Conservation (phyloP, 352 stramenopile species). For the Phytophthora tentaculata region DNA sequence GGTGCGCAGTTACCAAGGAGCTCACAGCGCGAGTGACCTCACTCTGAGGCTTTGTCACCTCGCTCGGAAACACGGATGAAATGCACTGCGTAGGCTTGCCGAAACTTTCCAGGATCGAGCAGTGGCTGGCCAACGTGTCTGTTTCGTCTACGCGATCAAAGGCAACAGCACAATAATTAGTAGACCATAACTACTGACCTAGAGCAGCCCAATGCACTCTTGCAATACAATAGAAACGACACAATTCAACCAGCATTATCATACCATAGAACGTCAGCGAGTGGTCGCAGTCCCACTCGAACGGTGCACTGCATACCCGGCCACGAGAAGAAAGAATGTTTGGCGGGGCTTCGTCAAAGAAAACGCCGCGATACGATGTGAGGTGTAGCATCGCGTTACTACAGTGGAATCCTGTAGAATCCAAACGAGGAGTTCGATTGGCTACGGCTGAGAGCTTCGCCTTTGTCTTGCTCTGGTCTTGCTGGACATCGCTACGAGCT, state of each 20-base stretch:
- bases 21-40: conserved; percentile 38
- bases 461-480: neutral
- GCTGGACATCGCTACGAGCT: conserved; percentile 3
- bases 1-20: conserved; percentile 31
- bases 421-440: neutral
- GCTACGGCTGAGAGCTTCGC: neutral
- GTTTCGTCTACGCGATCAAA: conserved; percentile 36
- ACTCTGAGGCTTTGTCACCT: conserved; percentile 27
- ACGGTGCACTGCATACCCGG: conserved; percentile 19
- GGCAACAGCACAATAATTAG: conserved; percentile 14
- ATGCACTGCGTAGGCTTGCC: conserved; percentile 41
- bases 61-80: conserved; percentile 37
- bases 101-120: conserved; percentile 41
- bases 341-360: conserved; percentile 23
- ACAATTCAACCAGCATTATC: conserved; percentile 10
- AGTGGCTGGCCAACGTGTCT: conserved; percentile 30
- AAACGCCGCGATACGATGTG: conserved; percentile 41
- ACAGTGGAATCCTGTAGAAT: no score
- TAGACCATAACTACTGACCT: neutral
- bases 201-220: neutral
- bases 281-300: conserved; percentile 24
- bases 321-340: conserved; percentile 25
- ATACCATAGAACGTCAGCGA: conserved; percentile 46
- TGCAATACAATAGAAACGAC: neutral
- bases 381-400: conserved; percentile 24